Percentiles rank a stretch among this genome's conserved stretches.
Evolutionary conservation across 148 eudicot genomes (phyloP).

Genomic region (Talinum fruticosum): DNA sequence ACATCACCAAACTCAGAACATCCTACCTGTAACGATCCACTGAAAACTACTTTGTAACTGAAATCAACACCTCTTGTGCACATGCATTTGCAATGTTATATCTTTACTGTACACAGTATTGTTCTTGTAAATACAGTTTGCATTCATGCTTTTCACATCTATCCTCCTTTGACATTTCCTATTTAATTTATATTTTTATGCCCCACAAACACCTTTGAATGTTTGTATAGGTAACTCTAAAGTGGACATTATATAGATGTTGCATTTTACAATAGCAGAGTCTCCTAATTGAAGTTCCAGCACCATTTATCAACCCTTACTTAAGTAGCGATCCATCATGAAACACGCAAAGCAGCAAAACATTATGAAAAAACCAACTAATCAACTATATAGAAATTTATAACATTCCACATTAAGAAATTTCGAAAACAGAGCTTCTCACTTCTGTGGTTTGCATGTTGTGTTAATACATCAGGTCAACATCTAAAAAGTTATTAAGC

Average conservation of each 20-base stretch:
- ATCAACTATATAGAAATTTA: neutral
- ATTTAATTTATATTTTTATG: neutral
- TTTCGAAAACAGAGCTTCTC: neutral
- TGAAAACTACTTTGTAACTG: no score
- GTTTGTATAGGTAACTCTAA: neutral
- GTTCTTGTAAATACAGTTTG: no score
- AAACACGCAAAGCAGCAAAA: neutral
- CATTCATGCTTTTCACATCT: no score
- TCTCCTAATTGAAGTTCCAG: neutral
- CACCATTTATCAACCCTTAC: neutral
- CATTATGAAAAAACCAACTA: neutral
- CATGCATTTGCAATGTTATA: neutral
- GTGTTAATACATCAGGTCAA: no score
- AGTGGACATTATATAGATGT: neutral
- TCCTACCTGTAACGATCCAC: no score
- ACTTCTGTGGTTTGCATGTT: neutral
- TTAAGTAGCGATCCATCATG: neutral
- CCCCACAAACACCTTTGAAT: neutral
- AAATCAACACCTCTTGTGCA: neutral
- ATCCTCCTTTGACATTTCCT: neutral
- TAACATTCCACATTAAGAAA: neutral
- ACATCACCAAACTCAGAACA: no score
- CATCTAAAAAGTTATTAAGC: no score
- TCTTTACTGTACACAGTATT: neutral
- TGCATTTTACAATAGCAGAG: neutral